These are phyloP conservation scores for Penicillium coprophilum DNA, from an alignment of 495 filamentous ascomycete genomes.

Conservation along the genomic window DNA sequence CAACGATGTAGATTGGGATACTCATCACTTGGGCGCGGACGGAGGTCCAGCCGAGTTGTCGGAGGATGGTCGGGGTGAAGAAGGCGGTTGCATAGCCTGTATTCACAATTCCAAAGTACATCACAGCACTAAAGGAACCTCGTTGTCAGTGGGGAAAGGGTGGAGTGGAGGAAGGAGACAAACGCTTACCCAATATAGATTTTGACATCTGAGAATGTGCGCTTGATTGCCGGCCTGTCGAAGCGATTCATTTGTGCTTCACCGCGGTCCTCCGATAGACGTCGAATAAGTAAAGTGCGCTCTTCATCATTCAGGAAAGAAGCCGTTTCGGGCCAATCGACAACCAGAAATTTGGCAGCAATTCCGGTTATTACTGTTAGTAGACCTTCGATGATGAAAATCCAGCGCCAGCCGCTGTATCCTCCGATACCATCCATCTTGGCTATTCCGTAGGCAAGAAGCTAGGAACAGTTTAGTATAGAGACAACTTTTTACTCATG, in stretches of 20 bases:
- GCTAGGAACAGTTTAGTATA: slow-evolving; percentile 22
- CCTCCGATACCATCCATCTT: slow-evolving; percentile 55
- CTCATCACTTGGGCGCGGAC: slow-evolving; percentile 53
- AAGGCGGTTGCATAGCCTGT: slow-evolving; percentile 52
- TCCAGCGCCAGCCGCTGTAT: slow-evolving; percentile 57
- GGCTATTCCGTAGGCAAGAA: slow-evolving; percentile 60
- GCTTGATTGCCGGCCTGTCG: slow-evolving; percentile 44
- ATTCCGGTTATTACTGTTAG: slow-evolving; percentile 49
- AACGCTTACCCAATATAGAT: slow-evolving; percentile 48
- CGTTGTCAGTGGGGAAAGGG: slow-evolving; percentile 5
- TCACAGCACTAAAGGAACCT: slow-evolving; percentile 31
- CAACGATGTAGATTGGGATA: slow-evolving; percentile 57
- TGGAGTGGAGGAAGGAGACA: not conserved
- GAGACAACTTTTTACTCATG: not conserved
- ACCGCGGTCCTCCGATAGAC: slow-evolving; percentile 43
- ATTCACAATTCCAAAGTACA: slow-evolving; percentile 52
- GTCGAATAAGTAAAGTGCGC: slow-evolving; percentile 41
- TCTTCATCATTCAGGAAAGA: slow-evolving; percentile 51
- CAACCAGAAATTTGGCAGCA: slow-evolving; percentile 51
- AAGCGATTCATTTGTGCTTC: slow-evolving; percentile 50
- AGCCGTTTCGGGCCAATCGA: slow-evolving; percentile 56
- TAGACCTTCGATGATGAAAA: slow-evolving; percentile 66
- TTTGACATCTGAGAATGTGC: slow-evolving; percentile 55
- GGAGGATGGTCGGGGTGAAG: slow-evolving; percentile 57
- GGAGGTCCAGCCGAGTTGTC: slow-evolving; percentile 55